phyloP scores from a whole-genome alignment of 78 protist genomes.

The Monosiga brevicollis region DNA sequence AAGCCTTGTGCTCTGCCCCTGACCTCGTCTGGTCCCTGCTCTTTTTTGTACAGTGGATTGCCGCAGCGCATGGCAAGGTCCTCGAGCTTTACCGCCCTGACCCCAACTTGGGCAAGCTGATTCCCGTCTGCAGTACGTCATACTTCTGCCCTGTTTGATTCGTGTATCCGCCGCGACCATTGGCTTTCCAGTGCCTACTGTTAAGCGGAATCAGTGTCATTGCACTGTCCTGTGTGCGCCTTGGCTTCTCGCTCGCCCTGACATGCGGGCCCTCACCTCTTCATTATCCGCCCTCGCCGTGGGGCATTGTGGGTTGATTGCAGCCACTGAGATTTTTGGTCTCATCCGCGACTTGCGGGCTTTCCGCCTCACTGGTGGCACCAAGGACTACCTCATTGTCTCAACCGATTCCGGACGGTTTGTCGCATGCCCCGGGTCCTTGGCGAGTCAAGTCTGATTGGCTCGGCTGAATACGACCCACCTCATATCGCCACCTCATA shows the following conservation, averaged over 20 bases:
- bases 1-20: too few species aligned
- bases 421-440: not conserved
- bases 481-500: not conserved
- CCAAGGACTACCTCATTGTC: slow-evolving; percentile 78
- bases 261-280: too few species aligned
- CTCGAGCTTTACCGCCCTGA: slow-evolving; percentile 19
- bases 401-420: slow-evolving; percentile 84
- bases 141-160: not conserved
- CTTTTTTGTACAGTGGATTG: not conserved
- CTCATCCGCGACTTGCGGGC: slow-evolving; percentile 64
- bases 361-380: slow-evolving; percentile 72
- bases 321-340: slow-evolving; percentile 50
- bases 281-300: too few species aligned
- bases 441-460: not conserved
- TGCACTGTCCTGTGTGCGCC: slow-evolving; percentile 1
- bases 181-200: not conserved
- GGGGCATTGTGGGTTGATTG: too few species aligned
- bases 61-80: not conserved
- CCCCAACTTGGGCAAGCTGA: slow-evolving; percentile 6
- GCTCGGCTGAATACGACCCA: not conserved
- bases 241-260: not conserved
- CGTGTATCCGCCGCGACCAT: not conserved
- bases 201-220: not conserved
- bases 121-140: not conserved
- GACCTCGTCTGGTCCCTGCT: too few species aligned